Evolutionary conservation across 164 flowering plant species (phyloP), one percentile per base, ranked within the genome.

Genomic region (Chloranthus sessilifolius): DNA sequence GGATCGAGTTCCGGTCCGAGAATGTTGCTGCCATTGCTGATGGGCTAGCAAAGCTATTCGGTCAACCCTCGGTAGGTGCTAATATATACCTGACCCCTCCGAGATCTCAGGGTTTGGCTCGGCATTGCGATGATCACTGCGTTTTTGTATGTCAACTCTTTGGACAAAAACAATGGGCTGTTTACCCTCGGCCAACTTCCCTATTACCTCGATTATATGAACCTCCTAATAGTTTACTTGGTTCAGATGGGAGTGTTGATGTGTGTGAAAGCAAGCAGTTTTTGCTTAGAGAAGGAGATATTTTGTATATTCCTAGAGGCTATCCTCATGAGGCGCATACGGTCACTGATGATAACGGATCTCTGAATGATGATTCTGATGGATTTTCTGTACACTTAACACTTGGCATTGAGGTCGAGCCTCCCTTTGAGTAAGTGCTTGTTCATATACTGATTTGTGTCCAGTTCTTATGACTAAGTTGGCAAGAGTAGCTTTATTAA

Each of bases 51-150:
- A 62, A 56, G 55, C 37, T 86, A 33, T 81, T 83, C 69, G 90
- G 95, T 61, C 90, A 79, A 66, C 95, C 86, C 17, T 81, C 95
- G 43, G 77, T 70, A 27, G 95, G 95, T 34, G 84, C 71, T 37
- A 86, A 86, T 60, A 23, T 82, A 29, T 86, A 86, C 66, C 61
- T 86, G 53, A 83, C 95, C 31, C 95, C 91, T 31, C 81, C 82
- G 43, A 53, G 66, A 56, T 74, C 88, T 53, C 95, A 86, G 67
- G 95, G 95, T 10, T 69, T 86, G 65, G 72, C 83, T 53, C 50
- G 76, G 33, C 95, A 86, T 59, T 74, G 58, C 62, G 95, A 86
- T 70, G 95, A 86, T 31, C 95, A 83, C 50, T 86, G 95, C 60
- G 88, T 86, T 10, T 78, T 86, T 73, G 77, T 86, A 6, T 86